phyloP scores from a whole-genome alignment of 2,329 filamentous ascomycete genomes.

The Ramichloridium luteum region DNA sequence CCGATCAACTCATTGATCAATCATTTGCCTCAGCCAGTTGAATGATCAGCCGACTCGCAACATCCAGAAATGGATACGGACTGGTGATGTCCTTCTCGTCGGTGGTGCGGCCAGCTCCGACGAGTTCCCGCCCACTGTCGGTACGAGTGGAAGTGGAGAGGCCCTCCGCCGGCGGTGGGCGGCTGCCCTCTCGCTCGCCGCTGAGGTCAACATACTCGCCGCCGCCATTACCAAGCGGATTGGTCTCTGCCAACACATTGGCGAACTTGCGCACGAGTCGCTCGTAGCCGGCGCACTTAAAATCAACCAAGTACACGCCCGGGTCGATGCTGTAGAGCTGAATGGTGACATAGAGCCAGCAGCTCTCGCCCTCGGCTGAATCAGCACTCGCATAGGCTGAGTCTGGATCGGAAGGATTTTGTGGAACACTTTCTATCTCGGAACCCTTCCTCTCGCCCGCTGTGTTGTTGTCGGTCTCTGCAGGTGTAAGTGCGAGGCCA shows the following conservation, averaged over 20 bases:
- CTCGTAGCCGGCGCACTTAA: constrained; percentile 97
- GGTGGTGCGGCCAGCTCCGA: constrained; percentile 38
- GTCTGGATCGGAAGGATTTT: not conserved
- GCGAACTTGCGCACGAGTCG: constrained; percentile 50
- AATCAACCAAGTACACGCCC: constrained; percentile 90
- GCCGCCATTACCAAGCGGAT: not conserved
- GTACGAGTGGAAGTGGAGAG: not conserved
- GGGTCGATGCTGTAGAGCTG: constrained; percentile 91
- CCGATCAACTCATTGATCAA: constrained; percentile 18
- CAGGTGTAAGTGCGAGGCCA: constrained; percentile 3
- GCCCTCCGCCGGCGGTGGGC: not conserved
- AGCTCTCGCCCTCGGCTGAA: constrained; percentile 41
- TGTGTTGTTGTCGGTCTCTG: not conserved
- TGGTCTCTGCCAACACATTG: constrained; percentile 21
- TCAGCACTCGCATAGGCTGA: constrained; percentile 5
- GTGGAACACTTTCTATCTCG: no score
- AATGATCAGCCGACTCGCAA: constrained; percentile 84
- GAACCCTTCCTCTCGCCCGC: not conserved
- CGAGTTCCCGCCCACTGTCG: constrained; percentile 26
- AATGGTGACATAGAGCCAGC: constrained; percentile 92
- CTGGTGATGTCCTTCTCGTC: constrained; percentile 93
- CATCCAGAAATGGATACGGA: constrained; percentile 90
- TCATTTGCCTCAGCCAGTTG: constrained; percentile 71
- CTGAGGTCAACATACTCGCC: not conserved
- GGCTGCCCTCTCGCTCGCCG: not conserved